A percentile compares a stretch with the other conserved stretches of the same genome.
These are phyloP conservation scores for Malus sylvestris DNA, from an alignment of 306 rosid genomes.

Conservation along the genomic window DNA sequence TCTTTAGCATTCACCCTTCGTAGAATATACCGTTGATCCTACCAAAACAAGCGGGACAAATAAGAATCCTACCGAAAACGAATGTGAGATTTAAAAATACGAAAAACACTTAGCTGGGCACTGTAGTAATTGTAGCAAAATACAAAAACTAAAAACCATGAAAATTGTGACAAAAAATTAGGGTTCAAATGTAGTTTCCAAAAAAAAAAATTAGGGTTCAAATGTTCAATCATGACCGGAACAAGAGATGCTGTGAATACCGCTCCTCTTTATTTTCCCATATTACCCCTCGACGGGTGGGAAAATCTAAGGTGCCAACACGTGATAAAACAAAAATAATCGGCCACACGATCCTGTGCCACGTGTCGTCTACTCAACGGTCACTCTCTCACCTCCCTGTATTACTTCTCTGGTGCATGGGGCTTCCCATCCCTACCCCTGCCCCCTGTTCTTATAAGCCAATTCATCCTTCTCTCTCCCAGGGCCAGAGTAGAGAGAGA, in stretches of 20 bases:
- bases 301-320: slow-evolving; percentile 29
- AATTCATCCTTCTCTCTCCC: neutral
- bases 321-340: slow-evolving; percentile 46
- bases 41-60: neutral
- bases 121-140: neutral
- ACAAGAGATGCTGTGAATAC: neutral
- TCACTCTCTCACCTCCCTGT: neutral
- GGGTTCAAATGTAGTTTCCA: neutral
- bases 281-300: neutral
- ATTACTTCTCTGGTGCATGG: slow-evolving; percentile 5
- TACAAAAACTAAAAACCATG: neutral
- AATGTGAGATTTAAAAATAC: neutral
- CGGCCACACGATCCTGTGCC: slow-evolving; percentile 24
- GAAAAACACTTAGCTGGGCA: neutral
- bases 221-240: neutral
- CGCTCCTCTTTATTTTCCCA: neutral
- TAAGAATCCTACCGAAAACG: neutral
- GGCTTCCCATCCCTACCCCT: neutral
- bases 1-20: too few relatives aligned
- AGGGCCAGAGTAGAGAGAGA: neutral
- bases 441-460: neutral
- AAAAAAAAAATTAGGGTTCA: neutral
- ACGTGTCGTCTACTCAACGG: slow-evolving; percentile 43
- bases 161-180: slow-evolving; percentile 15
- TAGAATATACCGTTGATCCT: neutral